Evolutionary conservation across 139 green algal genomes (phyloP).

Genomic region (Auxenochlorella protothecoides): DNA sequence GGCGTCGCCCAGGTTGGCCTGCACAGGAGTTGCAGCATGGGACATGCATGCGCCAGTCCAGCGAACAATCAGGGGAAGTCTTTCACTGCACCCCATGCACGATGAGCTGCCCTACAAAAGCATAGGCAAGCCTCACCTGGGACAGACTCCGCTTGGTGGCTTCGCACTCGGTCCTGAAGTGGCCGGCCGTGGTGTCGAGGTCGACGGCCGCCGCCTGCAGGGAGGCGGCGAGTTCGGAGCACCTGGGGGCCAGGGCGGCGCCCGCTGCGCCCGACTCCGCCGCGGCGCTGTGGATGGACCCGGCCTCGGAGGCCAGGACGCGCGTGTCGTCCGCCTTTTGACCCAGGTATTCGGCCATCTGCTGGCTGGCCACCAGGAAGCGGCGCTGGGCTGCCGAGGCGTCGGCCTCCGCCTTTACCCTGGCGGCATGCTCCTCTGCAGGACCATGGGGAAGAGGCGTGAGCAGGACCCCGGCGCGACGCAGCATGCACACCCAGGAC

Average conservation of each 20-base stretch:
- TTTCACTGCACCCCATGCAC: too few relatives aligned
- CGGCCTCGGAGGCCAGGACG: constrained; percentile 2
- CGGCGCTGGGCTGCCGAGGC: constrained; percentile 41
- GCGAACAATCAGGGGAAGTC: too few relatives aligned
- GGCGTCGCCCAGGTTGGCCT: too few relatives aligned
- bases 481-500: neutral
- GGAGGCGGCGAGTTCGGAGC: neutral
- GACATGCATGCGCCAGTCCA: too few relatives aligned
- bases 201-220: neutral
- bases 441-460: neutral
- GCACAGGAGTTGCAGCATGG: too few relatives aligned
- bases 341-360: constrained; percentile 65
- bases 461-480: neutral
- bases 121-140: too few relatives aligned
- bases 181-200: neutral
- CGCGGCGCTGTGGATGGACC: neutral
- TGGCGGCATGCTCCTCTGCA: constrained; percentile 59
- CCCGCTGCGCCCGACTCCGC: constrained; percentile 24
- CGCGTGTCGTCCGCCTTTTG: constrained; percentile 37
- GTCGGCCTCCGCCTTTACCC: constrained; percentile 57
- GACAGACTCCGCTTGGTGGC: neutral
- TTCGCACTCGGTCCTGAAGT: constrained; percentile 5
- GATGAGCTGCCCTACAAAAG: too few relatives aligned
- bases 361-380: constrained; percentile 62
- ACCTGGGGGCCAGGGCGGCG: constrained; percentile 3